Conservation (phyloP, 345 rosid genomes). For the Citrus maxima region DNA sequence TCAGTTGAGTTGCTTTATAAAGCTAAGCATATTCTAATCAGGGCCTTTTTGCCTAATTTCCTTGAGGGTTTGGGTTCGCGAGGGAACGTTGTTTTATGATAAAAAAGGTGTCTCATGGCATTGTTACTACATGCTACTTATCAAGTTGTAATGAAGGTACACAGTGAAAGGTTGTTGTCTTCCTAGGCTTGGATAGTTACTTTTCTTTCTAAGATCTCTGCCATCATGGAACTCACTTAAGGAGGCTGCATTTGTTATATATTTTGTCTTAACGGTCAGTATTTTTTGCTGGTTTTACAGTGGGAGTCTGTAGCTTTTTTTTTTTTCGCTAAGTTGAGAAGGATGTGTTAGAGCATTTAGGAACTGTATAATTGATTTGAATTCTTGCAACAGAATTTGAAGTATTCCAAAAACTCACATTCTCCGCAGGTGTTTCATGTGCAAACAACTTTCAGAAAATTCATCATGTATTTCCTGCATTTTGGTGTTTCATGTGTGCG, state of each 20-base stretch:
- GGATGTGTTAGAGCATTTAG: neutral
- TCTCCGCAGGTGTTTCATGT: neutral
- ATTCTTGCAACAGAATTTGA: neutral
- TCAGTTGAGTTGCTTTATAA: neutral
- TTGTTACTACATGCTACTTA: neutral
- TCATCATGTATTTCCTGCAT: neutral
- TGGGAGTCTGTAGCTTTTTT: neutral
- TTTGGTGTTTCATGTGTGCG: neutral
- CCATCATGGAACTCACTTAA: neutral
- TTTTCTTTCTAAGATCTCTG: neutral
- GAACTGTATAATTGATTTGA: conserved; percentile 3
- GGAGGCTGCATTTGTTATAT: neutral
- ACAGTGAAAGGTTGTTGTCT: neutral
- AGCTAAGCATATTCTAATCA: neutral
- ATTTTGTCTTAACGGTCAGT: neutral
- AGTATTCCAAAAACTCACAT: neutral
- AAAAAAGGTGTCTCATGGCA: neutral
- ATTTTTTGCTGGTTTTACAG: neutral
- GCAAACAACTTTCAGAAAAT: neutral
- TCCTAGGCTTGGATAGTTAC: neutral
- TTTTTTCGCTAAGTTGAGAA: neutral
- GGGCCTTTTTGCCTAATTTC: neutral
- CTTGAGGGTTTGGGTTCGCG: neutral
- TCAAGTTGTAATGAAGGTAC: neutral
- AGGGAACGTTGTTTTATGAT: neutral